Evolutionary conservation across 306 rosid species (phyloP), one percentile per base, ranked within the genome.

Genomic region (Lathyrus aphaca): DNA sequence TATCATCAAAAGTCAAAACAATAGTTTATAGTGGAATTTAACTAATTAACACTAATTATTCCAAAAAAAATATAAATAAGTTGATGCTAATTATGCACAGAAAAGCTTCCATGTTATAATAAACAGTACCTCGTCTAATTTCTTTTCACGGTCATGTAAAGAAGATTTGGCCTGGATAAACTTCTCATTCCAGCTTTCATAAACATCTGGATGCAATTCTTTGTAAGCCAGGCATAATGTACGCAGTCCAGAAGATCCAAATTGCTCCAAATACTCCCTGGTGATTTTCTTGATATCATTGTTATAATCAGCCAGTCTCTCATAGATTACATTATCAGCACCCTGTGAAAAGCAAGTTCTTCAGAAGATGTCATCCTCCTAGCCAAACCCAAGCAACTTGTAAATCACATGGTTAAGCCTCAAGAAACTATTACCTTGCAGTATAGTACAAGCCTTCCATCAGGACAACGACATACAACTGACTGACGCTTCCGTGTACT

Each of bases 401-500:
- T 40, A 59, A 61, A 66, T 67, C 19, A 11, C 62, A 54, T 29
- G 51, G 39, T 42, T 51, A 72, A 74, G 58, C 69, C 77, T 70
- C 59, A 29, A 66, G 46, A 77, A 82, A 45, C 71, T 23, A 68
- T 84, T 94, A 94, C 98, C 98, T 94, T 94, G 84, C 97, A 86
- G 83, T 94, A 94, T 72, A 94, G 78, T 40, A 90, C 86, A 78
- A 94, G 96, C 80, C 92, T 84, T 56, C 98, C 98, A 87, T 94
- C 89, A 8, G 94, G 91, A 84, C 87, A 94, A 30, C 96, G 97
- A 68, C 98, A 94, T 62, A 94, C 86, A 68, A 94, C 97, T 32
- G 98, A 94, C 74, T 94, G 98, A 45, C 98, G 98, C 87, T 94
- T 94, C 86, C 98, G 84, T 59, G 91, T 89, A 85, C 97, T 94